These are phyloP conservation scores for Colletotrichum plurivorum DNA, from an alignment of 2,329 filamentous ascomycete species.

Conservation along the genomic window DNA sequence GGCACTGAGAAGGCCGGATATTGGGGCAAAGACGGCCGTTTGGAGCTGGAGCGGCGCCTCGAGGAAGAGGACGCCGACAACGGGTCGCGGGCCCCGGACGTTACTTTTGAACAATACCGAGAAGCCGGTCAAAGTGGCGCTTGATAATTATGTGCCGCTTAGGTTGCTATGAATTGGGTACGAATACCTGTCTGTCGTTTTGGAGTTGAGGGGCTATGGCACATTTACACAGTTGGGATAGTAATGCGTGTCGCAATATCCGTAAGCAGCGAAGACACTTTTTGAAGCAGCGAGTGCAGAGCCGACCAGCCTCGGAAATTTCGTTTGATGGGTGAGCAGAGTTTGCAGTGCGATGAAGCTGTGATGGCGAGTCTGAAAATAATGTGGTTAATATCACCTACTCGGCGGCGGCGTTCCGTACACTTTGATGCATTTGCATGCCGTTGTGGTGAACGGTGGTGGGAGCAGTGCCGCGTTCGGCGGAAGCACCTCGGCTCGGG, in stretches of 20 bases:
- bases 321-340: too few relatives aligned
- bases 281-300: too few relatives aligned
- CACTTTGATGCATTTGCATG: not conserved
- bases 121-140: slow-evolving; percentile 65
- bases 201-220: slow-evolving; percentile 12
- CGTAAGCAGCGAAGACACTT: not conserved
- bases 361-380: too few relatives aligned
- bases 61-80: slow-evolving; percentile 70
- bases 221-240: not conserved
- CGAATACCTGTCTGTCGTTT: not conserved
- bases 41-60: slow-evolving; percentile 78
- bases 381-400: too few relatives aligned
- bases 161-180: not conserved
- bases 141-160: slow-evolving; percentile 44
- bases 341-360: too few relatives aligned
- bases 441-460: not conserved
- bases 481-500: slow-evolving; percentile 24
- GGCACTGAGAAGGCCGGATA: slow-evolving; percentile 72
- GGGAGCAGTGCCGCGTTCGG: slow-evolving; percentile 9
- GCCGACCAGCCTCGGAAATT: too few relatives aligned
- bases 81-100: slow-evolving; percentile 36
- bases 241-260: not conserved
- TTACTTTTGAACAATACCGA: slow-evolving; percentile 57
- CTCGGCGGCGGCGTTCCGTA: too few relatives aligned
- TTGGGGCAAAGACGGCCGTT: slow-evolving; percentile 78